A percentile compares a stretch with the other conserved stretches of the same genome.
Evolutionary conservation across 2,329 filamentous ascomycete species (phyloP).

Genomic region (Aspergillus sp.): DNA sequence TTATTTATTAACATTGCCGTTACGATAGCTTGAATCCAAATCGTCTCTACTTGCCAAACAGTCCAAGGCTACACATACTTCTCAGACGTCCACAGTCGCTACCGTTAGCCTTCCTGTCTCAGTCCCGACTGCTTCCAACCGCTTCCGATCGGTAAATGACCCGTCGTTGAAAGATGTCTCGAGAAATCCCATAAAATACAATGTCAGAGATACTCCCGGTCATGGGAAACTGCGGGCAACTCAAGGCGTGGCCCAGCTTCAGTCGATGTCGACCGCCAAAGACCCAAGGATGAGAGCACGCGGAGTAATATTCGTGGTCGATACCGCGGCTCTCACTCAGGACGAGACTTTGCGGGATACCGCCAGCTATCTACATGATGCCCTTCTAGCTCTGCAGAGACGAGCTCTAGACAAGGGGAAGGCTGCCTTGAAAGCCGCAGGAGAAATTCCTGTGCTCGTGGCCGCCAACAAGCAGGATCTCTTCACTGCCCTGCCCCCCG

Average conservation of each 20-base stretch:
- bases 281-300: slow-evolving; percentile 44
- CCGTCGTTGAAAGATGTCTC: slow-evolving; percentile 53
- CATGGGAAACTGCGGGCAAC: slow-evolving; percentile 83
- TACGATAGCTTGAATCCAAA: slow-evolving; percentile 40
- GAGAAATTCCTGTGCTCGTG: slow-evolving; percentile 66
- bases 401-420: slow-evolving; percentile 50
- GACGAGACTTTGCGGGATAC: slow-evolving; percentile 56
- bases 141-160: slow-evolving; percentile 61
- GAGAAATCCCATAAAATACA: slow-evolving; percentile 32
- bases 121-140: slow-evolving; percentile 49
- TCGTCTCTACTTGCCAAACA: slow-evolving; percentile 30
- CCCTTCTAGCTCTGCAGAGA: slow-evolving; percentile 77
- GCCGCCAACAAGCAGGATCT: slow-evolving; percentile 94
- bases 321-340: slow-evolving; percentile 60
- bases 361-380: slow-evolving; percentile 80
- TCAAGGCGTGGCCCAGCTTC: slow-evolving; percentile 39
- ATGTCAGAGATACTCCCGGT: slow-evolving; percentile 70
- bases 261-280: slow-evolving; percentile 25
- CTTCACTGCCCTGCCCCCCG: slow-evolving; percentile 80
- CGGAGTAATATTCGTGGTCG: slow-evolving; percentile 81
- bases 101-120: slow-evolving; percentile 50
- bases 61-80: slow-evolving; percentile 50
- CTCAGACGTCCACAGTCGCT: slow-evolving; percentile 53
- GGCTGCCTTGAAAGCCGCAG: slow-evolving; percentile 49
- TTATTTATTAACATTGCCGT: neutral